phyloP scores from a whole-genome alignment of 257 asterid genomes.

The Solanum okadae region DNA sequence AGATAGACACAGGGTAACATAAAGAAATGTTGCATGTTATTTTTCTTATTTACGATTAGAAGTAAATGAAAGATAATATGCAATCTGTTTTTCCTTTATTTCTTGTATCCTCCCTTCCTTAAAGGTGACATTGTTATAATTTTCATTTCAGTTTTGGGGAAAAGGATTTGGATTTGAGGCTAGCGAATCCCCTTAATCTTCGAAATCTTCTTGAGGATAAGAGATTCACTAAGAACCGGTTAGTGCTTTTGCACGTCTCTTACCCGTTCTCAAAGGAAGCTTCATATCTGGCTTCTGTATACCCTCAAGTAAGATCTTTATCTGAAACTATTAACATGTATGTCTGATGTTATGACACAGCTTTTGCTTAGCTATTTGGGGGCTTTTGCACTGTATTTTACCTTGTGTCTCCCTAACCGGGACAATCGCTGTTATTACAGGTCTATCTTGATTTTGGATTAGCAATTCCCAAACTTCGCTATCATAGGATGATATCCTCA shows the following conservation, averaged over 20 bases:
- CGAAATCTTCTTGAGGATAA: conserved; percentile 76
- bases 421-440: conserved; percentile 20
- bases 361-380: neutral
- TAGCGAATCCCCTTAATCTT: conserved; percentile 84
- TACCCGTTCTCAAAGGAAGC: conserved; percentile 93
- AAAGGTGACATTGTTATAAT: neutral
- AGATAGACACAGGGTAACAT: conserved; percentile 92
- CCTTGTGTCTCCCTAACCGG: neutral
- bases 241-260: conserved; percentile 85
- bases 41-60: neutral
- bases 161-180: conserved; percentile 72
- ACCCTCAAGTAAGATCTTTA: conserved; percentile 51
- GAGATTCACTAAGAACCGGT: conserved; percentile 51
- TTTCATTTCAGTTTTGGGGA: conserved; percentile 62
- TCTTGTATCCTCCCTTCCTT: neutral
- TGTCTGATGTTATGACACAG: neutral
- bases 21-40: neutral
- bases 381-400: neutral
- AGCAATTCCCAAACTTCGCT: conserved; percentile 91
- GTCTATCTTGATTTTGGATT: conserved; percentile 91
- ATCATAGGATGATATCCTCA: conserved; percentile 89
- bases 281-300: conserved; percentile 86
- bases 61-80: neutral
- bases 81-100: neutral
- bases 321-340: neutral